Evolutionary conservation across 176 grass and related monocot genomes (phyloP), one percentile per base, ranked within the genome.

Genomic region (Pontederia paniculata): DNA sequence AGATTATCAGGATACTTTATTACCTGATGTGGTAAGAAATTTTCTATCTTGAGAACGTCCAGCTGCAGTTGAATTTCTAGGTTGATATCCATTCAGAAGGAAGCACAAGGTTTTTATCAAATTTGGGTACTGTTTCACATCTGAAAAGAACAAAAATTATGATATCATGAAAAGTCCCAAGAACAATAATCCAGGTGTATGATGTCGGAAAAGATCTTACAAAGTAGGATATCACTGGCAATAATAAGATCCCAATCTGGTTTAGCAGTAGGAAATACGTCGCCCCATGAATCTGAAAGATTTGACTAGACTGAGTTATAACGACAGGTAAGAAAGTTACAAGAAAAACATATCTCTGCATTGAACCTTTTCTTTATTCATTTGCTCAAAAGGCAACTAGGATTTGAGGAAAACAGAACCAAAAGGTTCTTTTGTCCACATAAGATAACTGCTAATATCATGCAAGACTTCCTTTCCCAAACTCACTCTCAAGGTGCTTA

Each of bases 181-280:
- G 0, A 15, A 44, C 12, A 51, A 25, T 28, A 3, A 9, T 0
- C 15, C 37, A 70, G 9, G 25, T 51, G 28, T 37, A 37, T 37
- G 28, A 6, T 6, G 7, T 9, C 48, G 57, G 16, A 21, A 23
- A 52, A 23, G 59, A 37, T 63, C 83, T 79, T 70, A 90, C 91
- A 97, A n/a, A 90, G 72, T 70, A 97, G 55, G 65, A 97, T 97
- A 19, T 97, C 91, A 23, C 91, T 97, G 23, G 86, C 91, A 47
- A 97, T 90, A 62, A 97, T 65, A 76, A 97, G 79, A 45, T 88
- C 80, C 86, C 86, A 90, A 50, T 84, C 56, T 21, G 83, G 80
- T 58, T 21, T 52, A 49, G 45, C 68, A 78, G 59, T 65, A 23
- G 91, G 86, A 77, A 97, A 97, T 5, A 49, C 50, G 23, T 97